Evolutionary conservation across 2,329 filamentous ascomycete species (phyloP).

Genomic region (Diaporthe aspalathi): DNA sequence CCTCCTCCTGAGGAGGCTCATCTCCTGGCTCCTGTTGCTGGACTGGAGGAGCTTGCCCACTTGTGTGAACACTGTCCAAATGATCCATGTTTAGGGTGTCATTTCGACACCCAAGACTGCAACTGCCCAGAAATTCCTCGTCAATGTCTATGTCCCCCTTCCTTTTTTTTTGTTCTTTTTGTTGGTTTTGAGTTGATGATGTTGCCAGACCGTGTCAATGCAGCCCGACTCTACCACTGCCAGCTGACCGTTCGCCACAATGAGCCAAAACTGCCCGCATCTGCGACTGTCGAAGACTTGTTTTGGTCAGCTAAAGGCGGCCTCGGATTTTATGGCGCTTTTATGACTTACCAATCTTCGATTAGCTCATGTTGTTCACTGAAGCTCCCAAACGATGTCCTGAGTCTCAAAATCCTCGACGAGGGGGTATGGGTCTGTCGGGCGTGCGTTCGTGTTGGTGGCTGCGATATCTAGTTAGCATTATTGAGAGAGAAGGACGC

Average conservation of each 20-base stretch:
- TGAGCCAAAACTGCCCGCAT: background rate
- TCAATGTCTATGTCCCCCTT: no score
- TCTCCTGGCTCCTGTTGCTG: background rate
- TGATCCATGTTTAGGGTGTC: background rate
- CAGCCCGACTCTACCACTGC: background rate
- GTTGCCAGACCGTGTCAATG: background rate
- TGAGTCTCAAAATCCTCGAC: background rate
- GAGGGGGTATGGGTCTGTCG: background rate
- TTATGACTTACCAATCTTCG: background rate
- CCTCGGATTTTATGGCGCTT: background rate
- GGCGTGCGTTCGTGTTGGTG: background rate
- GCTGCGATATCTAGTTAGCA: conserved; percentile 5
- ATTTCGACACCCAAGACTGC: background rate
- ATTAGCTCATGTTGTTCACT: background rate
- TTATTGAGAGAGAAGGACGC: background rate
- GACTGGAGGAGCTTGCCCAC: background rate
- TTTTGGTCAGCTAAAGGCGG: background rate
- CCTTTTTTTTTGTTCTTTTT: background rate
- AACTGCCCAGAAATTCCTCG: background rate
- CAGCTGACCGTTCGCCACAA: background rate
- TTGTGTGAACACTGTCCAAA: background rate
- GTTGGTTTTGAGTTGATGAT: no score
- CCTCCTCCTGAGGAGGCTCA: background rate
- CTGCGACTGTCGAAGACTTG: background rate
- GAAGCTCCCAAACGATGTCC: background rate